A percentile compares a stretch with the other conserved stretches of the same genome.
Conservation (phyloP, 2,329 filamentous ascomycete genomes). For the Neurospora sp. region DNA sequence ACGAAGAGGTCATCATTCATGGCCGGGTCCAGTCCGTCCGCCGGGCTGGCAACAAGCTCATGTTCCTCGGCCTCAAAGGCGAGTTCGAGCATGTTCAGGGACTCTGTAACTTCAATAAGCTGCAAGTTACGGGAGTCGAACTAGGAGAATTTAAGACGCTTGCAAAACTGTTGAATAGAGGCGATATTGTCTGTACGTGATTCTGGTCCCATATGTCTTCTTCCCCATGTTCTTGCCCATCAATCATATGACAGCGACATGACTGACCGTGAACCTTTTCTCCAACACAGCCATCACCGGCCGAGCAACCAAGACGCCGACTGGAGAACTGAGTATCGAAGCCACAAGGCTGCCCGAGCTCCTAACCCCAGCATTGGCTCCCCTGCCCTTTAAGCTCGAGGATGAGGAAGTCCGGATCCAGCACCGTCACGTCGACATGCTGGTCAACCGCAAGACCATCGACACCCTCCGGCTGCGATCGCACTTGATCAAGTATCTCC, state of each 20-base stretch:
- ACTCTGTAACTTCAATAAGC: conserved; percentile 57
- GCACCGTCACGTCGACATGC: conserved; percentile 76
- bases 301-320: conserved; percentile 54
- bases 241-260: conserved; percentile 10
- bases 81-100: conserved; percentile 65
- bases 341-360: conserved; percentile 60
- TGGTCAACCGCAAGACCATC: conserved; percentile 59
- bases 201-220: conserved; percentile 1
- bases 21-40: conserved; percentile 66
- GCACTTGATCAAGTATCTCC: conserved; percentile 62
- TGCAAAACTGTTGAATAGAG: conserved; percentile 59
- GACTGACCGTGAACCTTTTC: neutral
- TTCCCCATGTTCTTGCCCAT: conserved; percentile 5
- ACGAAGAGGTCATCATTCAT: conserved; percentile 24
- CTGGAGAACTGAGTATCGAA: conserved; percentile 68
- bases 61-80: conserved; percentile 75
- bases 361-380: conserved; percentile 69
- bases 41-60: conserved; percentile 62
- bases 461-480: conserved; percentile 68
- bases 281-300: conserved; percentile 53
- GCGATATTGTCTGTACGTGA: conserved; percentile 72
- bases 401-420: conserved; percentile 65
- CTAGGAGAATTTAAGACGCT: conserved; percentile 46
- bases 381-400: conserved; percentile 60
- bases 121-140: conserved; percentile 25